Evolutionary conservation across 202 grass and related monocot genomes (phyloP), one percentile per base, ranked within the genome.

Genomic region (Sporobolus alterniflorus): DNA sequence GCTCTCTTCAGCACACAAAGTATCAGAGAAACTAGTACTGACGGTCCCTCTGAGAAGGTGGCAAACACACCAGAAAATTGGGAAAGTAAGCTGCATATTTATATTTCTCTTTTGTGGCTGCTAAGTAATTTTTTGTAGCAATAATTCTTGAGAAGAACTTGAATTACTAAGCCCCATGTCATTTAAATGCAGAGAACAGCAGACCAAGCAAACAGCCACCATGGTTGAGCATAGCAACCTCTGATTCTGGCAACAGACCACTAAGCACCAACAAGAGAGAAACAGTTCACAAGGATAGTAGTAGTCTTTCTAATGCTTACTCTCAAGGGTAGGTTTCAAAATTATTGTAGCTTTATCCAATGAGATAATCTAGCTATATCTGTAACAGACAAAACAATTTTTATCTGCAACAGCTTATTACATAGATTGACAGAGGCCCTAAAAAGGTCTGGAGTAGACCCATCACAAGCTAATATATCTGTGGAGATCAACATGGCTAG

Each of bases 401-500:
- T 26, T 22, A 55, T 64, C 54, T 64, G 13, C 25, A 63, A 86
- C 83, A 99, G 96, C 80, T 34, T 99, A 74, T 83, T 99, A 59
- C 78, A 87, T 39, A 86, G 77, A 52, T 71, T 99, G 66, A 94
- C 86, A 48, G 85, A 92, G 72, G 93, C 96, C 24, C 85, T 99
- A 64, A 79, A 92, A 80, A 92, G 66, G 60, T 99, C 96, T 0
- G 96, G 96, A 68, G 78, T 99, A 83, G 91, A 99, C 66, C 80
- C 89, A 26, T 92, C 96, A 69, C 87, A 96, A 92, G 85, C 96
- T 46, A 96, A 83, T 79, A 86, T 99, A 60, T 92, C 96, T 25
- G 93, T 99, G 55, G 85, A 99, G 71, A 96, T 99, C 73, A 96
- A 89, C 64, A 85, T 96, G 34, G 85, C 85, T 31, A 94, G 76